Conservation (phyloP, 148 eudicot genomes). For the Heliosperma pusillum region DNA sequence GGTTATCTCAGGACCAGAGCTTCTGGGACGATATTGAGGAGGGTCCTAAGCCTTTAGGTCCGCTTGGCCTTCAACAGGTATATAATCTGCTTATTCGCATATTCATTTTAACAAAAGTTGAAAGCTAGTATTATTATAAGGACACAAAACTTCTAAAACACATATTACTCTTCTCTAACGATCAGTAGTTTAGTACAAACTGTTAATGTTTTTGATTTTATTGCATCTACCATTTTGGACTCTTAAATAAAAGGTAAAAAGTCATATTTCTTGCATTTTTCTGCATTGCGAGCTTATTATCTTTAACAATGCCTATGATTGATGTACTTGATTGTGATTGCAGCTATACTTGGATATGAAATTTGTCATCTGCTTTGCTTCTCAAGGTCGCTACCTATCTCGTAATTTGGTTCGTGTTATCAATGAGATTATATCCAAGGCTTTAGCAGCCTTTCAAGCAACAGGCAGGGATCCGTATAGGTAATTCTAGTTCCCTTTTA, state of each 20-base stretch:
- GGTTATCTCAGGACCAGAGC: slow-evolving; percentile 86
- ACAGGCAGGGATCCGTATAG: slow-evolving; percentile 86
- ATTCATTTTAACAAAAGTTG: not conserved
- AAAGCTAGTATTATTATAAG: not conserved
- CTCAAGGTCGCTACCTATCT: slow-evolving; percentile 89
- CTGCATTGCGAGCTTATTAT: not conserved
- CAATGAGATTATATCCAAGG: slow-evolving; percentile 77
- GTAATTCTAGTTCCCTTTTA: slow-evolving; percentile 30
- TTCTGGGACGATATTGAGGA: slow-evolving; percentile 99
- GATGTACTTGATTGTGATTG: slow-evolving; percentile 10
- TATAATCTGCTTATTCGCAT: not conserved
- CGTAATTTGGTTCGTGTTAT: slow-evolving; percentile 79
- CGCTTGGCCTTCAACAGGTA: slow-evolving; percentile 92
- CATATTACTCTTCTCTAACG: not conserved
- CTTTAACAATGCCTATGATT: not conserved
- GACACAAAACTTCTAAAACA: not conserved
- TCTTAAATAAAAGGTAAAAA: not conserved
- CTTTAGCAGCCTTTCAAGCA: slow-evolving; percentile 64
- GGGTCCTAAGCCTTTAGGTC: slow-evolving; percentile 78
- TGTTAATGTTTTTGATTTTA: not conserved
- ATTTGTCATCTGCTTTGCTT: slow-evolving; percentile 83
- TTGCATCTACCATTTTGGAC: not conserved
- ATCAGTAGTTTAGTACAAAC: not conserved
- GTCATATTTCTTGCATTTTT: not conserved
- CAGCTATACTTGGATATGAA: slow-evolving; percentile 97